Evolutionary conservation across 768 basidiomycete species (phyloP), one percentile per base, ranked within the genome.

Genomic region (Strobilomyces confusus): DNA sequence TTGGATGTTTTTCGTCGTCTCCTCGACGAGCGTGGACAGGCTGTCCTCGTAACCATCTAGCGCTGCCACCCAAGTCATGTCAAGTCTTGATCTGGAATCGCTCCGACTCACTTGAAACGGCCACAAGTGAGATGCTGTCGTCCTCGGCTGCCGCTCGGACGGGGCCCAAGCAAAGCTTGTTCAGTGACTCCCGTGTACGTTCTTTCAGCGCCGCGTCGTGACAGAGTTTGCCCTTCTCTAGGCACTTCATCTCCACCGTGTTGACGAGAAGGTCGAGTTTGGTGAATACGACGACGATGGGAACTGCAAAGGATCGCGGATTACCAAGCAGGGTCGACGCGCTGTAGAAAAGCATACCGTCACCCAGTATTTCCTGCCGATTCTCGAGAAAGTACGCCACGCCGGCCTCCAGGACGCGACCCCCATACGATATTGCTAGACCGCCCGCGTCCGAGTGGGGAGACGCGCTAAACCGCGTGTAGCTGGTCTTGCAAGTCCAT

Each of bases 221-320:
- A 1, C 13, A 37, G 15, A 20, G 19, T 22, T 40, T 9, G 38
- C 20, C 20, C 12, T 5, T 20, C 38, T 22, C 38, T 22, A 22
- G 8, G n/a, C 6, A 37, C 4, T 37, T 15, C 36, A n/a, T 37
- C 36, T 2, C 5, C 25, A 15, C 23, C 38, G 1, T 32, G 6
- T 47, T 38, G 2, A 23, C 44, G n/a, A 58, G 44, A 3, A 33
- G n/a, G 29, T 58, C 56, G 13, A 49, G 37, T 20, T 59, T 58
- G 6, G 56, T 59, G 9, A 42, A 19, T 5, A 37, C 36, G 6
- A 37, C 36, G 15, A 37, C 36, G 8, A 37, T 9, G 17, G 36
- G 38, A 11, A 40, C 38, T 40, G 19, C 19, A 22, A 40, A 17
- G 36, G 36, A n/a, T 15, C n/a, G n/a, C n/a, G n/a, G n/a, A n/a